These are phyloP conservation scores for Pestalotiopsis sp. DNA, from an alignment of 2,329 filamentous ascomycete species.

Conservation along the genomic window DNA sequence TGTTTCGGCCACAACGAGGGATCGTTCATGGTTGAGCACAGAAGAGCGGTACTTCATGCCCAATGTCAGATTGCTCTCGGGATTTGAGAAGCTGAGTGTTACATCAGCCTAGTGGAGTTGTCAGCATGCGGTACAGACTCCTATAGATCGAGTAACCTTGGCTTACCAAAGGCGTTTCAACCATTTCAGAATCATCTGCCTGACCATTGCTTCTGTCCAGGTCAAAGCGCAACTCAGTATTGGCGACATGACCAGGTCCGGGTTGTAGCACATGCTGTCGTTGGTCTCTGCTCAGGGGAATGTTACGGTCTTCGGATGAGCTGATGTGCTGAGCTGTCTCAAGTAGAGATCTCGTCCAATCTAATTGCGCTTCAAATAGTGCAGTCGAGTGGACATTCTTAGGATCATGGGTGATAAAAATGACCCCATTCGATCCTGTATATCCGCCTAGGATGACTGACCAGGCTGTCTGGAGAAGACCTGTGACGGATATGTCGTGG, in stretches of 20 bases:
- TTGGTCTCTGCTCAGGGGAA: background rate
- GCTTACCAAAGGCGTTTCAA: background rate
- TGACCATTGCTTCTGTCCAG: background rate
- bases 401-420: background rate
- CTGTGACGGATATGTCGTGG: background rate
- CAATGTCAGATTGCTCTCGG: background rate
- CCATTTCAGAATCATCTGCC: background rate
- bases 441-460: background rate
- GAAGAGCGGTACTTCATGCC: background rate
- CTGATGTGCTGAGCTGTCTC: background rate
- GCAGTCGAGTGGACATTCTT: background rate
- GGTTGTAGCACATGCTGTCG: background rate
- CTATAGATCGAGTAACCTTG: background rate
- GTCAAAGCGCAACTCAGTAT: slow-evolving; percentile 1
- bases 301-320: background rate
- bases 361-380: background rate
- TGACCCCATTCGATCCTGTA: background rate
- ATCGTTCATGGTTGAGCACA: background rate
- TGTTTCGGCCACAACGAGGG: background rate
- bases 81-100: background rate
- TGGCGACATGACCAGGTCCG: background rate
- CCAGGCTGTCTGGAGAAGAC: background rate
- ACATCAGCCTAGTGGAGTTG: background rate
- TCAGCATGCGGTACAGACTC: background rate
- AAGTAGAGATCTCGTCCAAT: background rate